Evolutionary conservation across 768 basidiomycete species (phyloP).

Genomic region (Roridomyces roridus): DNA sequence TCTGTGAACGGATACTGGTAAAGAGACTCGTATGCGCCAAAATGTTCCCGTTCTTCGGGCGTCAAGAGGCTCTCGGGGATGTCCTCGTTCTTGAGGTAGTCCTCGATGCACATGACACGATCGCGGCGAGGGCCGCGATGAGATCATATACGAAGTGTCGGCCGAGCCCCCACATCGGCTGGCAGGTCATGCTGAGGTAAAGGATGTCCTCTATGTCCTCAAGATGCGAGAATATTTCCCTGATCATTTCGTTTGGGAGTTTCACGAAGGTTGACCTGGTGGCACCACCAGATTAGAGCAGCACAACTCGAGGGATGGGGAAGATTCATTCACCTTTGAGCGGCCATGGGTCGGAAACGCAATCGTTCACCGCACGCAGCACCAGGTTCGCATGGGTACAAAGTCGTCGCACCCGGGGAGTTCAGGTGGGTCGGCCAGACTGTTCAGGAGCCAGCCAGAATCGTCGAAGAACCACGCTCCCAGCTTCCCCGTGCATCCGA

Average conservation of each 20-base stretch:
- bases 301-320: background rate
- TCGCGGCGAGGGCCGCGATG: background rate
- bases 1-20: background rate
- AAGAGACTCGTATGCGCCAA: background rate
- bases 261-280: no score
- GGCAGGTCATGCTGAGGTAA: conserved; percentile 1
- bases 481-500: conserved; percentile 6
- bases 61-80: conserved; percentile 5
- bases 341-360: background rate
- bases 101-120: conserved; percentile 28
- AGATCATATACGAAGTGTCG: background rate
- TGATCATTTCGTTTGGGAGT: conserved; percentile 4
- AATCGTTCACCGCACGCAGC: no score
- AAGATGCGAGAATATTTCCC: conserved; percentile 1
- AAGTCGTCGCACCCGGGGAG: conserved; percentile 7
- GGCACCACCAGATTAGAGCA: background rate
- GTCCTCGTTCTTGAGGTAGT: conserved; percentile 9
- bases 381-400: background rate
- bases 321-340: background rate
- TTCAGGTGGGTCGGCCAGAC: background rate
- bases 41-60: background rate
- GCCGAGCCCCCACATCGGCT: conserved; percentile 14
- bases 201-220: background rate
- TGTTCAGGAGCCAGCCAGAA: background rate
- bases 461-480: conserved; percentile 2